These are phyloP conservation scores for Boletus bicolor DNA, from an alignment of 768 basidiomycete genomes.

Conservation along the genomic window DNA sequence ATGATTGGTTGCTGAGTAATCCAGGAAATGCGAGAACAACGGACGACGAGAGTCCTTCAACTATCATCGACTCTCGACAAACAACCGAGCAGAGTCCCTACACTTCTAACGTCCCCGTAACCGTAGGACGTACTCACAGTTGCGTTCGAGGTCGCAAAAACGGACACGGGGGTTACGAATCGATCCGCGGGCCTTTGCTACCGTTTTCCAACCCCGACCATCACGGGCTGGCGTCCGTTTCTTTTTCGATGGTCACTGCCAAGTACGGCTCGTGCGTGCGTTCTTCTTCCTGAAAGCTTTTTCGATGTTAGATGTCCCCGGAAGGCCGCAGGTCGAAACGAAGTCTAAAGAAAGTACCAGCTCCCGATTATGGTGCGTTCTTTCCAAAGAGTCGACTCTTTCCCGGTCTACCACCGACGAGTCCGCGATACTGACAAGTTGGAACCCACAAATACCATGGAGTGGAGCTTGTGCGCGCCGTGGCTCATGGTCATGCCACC, in stretches of 20 bases:
- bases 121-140: not conserved
- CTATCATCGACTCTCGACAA: not conserved
- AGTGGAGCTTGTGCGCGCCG: slow-evolving; percentile 1
- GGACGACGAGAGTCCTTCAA: not conserved
- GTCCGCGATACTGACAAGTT: not conserved
- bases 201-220: slow-evolving; percentile 4
- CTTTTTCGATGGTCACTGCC: not conserved
- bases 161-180: not conserved
- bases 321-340: not conserved
- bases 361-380: not conserved
- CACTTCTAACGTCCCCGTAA: not conserved
- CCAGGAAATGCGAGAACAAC: not conserved
- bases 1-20: not conserved
- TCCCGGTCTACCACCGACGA: not conserved
- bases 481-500: not conserved
- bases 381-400: not conserved
- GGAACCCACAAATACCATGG: not conserved
- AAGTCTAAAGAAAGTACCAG: not conserved
- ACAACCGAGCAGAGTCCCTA: too few relatives aligned
- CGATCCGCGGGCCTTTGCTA: slow-evolving; percentile 10
- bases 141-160: not conserved
- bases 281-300: not conserved
- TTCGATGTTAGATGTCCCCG: not conserved
- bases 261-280: not conserved
- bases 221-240: not conserved